Evolutionary conservation across 306 rosid species (phyloP).

Genomic region (Leucaena leucocephala): DNA sequence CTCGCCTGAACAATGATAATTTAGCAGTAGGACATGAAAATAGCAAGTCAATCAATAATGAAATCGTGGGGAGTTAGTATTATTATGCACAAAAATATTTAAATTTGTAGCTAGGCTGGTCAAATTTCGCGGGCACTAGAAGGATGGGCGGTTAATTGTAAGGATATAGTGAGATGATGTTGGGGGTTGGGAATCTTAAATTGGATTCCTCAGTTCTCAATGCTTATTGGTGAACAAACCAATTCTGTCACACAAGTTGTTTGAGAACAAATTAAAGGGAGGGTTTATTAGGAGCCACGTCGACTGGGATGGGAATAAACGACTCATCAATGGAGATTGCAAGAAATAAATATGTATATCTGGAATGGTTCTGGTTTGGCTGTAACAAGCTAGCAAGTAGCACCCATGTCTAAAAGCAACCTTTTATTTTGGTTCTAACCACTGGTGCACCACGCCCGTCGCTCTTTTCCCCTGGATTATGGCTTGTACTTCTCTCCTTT

Average conservation of each 20-base stretch:
- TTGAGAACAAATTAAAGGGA: slow-evolving; percentile 2
- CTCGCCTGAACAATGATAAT: not conserved
- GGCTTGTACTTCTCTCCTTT: not conserved
- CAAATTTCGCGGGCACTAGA: not conserved
- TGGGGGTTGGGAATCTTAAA: slow-evolving; percentile 28
- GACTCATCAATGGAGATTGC: too few species aligned
- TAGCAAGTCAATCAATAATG: slow-evolving; percentile 5
- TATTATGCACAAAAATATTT: not conserved
- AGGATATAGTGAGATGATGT: too few species aligned
- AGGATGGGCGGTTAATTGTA: too few species aligned
- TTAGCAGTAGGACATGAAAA: not conserved
- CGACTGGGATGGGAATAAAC: slow-evolving; percentile 54
- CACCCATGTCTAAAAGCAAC: slow-evolving; percentile 18
- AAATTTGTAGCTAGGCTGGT: not conserved
- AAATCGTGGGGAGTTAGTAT: not conserved
- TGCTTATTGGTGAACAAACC: slow-evolving; percentile 52
- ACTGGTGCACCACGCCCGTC: slow-evolving; percentile 48
- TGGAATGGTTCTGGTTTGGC: slow-evolving; percentile 19
- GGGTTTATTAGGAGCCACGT: slow-evolving; percentile 42
- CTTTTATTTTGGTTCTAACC: slow-evolving; percentile 34
- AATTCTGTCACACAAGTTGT: slow-evolving; percentile 36
- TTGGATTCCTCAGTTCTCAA: slow-evolving; percentile 28
- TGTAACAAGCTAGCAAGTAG: slow-evolving; percentile 22
- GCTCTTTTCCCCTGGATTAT: slow-evolving; percentile 36
- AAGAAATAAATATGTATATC: not conserved